A percentile compares a stretch with the other conserved stretches of the same genome.
phyloP scores from a whole-genome alignment of 192 early-diverging fungal genomes.

The Funneliformis mosseae region DNA sequence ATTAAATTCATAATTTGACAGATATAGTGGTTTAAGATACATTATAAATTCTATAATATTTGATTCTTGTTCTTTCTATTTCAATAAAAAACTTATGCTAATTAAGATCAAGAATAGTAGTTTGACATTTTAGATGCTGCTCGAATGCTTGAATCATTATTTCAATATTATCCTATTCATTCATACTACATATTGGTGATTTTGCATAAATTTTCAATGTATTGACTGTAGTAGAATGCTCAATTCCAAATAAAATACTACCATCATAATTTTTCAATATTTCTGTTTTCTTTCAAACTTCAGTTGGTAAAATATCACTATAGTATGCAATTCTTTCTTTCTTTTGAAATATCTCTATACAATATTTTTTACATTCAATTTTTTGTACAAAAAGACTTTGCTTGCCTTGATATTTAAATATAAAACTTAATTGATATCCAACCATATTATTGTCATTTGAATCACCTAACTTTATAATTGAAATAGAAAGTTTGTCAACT shows the following conservation, averaged over 20 bases:
- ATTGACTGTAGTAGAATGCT: background rate
- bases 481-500: too few species aligned
- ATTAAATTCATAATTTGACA: background rate
- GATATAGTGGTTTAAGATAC: background rate
- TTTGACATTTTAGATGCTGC: background rate
- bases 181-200: background rate
- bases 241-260: background rate
- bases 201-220: background rate
- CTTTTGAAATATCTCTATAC: too few species aligned
- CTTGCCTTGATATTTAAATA: too few species aligned
- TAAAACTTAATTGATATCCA: too few species aligned
- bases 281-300: background rate
- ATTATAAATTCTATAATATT: background rate
- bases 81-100: background rate
- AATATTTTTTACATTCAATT: too few species aligned
- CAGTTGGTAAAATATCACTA: background rate
- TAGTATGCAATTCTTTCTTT: too few species aligned
- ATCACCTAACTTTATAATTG: too few species aligned
- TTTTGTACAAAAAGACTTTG: too few species aligned
- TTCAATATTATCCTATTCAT: background rate
- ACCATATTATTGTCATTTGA: too few species aligned
- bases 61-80: background rate
- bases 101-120: background rate
- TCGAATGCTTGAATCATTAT: background rate
- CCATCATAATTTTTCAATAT: background rate